Evolutionary conservation across 2,329 filamentous ascomycete species (phyloP), one percentile per base, ranked within the genome.

Genomic region (Hypoxylon sp.): DNA sequence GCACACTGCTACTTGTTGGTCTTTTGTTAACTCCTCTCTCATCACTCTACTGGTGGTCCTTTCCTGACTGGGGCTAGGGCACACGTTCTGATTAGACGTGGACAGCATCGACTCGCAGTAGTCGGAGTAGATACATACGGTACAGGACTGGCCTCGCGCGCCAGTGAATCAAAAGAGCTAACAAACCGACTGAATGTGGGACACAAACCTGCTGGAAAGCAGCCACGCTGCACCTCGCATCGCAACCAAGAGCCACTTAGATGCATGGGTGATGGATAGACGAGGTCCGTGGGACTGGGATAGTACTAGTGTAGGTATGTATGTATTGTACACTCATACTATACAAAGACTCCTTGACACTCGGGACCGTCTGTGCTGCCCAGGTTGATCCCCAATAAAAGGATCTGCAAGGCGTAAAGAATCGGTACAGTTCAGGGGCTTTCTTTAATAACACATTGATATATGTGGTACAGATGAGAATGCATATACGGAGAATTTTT

Each of bases 261-360:
- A 44, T 67, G 52, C 69, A 71, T 64, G 63, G 69, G 53, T 66
- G 53, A 65, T 65, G 60, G 53, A 54, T 62, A 67, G 56, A 71
- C 48, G 68, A 63, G 66, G 69, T 71, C 69, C 69, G 69, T 71
- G 69, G 60, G 47, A 52, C 31, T 50, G 58, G 59, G 46, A 63
- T 63, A 42, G 50, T 53, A 56, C 56, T 44, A 60, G 9, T 47
- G 46, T 52, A 33, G 5, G 35, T 56, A 55, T 29, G 35, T 56
- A 55, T 29, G 29, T 55, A 61, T 31, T 31, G 29, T 47, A 35
- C 14, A 22, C 19, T 22, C 19, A 14, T 24, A 42, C 54, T 44
- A 55, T 65, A 62, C 46, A 55, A 57, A 17, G 3, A 46, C 19
- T 29, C 29, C 13, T 54, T 48, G 35, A 17, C 33, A 42, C 33